phyloP scores from a whole-genome alignment of 768 basidiomycete species.

The Tylopilus vinaceipallidus region DNA sequence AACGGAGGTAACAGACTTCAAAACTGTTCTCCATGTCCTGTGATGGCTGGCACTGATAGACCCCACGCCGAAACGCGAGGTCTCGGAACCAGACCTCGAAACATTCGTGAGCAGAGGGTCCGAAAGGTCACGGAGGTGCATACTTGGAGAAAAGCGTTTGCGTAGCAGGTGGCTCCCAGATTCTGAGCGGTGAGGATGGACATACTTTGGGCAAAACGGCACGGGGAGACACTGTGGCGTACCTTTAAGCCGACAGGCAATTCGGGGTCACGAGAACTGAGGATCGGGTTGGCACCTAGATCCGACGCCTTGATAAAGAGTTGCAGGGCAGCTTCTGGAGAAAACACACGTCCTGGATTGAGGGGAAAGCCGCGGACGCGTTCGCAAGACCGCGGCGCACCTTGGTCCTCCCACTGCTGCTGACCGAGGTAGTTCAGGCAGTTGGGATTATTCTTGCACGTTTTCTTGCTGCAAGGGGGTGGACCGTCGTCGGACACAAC shows the following conservation, averaged over 20 bases:
- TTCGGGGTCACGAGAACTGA: conserved; percentile 47
- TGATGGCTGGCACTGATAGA: conserved; percentile 72
- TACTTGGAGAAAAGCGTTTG: conserved; percentile 92
- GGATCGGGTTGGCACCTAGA: conserved; percentile 54
- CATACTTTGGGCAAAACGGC: neutral
- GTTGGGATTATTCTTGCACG: conserved; percentile 74
- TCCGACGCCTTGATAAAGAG: conserved; percentile 51
- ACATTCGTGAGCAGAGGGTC: conserved; percentile 3
- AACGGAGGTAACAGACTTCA: conserved; percentile 35
- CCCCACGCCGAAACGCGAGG: conserved; percentile 73
- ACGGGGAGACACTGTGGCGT: conserved; percentile 9
- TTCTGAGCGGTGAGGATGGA: conserved; percentile 50
- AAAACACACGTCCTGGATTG: conserved; percentile 14
- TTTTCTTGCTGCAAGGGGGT: conserved; percentile 53
- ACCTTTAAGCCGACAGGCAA: conserved; percentile 80
- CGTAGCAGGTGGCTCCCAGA: conserved; percentile 95
- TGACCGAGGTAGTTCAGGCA: conserved; percentile 90
- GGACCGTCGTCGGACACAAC: conserved; percentile 68
- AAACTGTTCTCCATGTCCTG: conserved; percentile 44
- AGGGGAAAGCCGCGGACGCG: conserved; percentile 3
- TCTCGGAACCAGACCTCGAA: conserved; percentile 90
- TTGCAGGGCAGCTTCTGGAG: conserved; percentile 47
- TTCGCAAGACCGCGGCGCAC: conserved; percentile 35
- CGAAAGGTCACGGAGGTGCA: conserved; percentile 5
- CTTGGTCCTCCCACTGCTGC: conserved; percentile 74